Evolutionary conservation across 2,329 filamentous ascomycete genomes (phyloP), one percentile per base, ranked within the genome.

Genomic region (Nothopassalora personata): DNA sequence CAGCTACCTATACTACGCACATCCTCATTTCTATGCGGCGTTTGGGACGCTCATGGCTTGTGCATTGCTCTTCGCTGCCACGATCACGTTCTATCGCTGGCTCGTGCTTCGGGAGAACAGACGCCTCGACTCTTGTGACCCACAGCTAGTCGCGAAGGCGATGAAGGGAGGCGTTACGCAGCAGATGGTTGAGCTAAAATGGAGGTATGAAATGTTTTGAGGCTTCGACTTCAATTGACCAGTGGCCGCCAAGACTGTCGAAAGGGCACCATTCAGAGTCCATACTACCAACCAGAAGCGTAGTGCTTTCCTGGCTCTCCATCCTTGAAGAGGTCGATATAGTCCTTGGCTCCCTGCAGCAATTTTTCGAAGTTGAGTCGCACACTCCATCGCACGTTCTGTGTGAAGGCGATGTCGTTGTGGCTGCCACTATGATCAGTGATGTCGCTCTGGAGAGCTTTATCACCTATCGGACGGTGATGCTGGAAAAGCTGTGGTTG

Each of bases 401-500:
- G 68, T 0, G 74, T 76, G 30, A 33, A 52, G 1, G 50, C 13
- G 15, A 47, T 47, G 23, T 47, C 23, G 23, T 23, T 23, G 23
- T 23, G 23, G 23, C 23, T 3, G 23, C 23, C 23, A 23, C 23
- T 23, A 23, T 23, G 23, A 23, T 23, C 23, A 23, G 23, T 2
- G 23, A 23, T 23, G 23, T 23, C 23, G 23, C 23, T 23, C 23
- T 23, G 23, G 23, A 23, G 45, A 47, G 13, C 45, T 27, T 19
- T 19, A 4, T 18, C 45, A 27, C 34, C 34, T 23, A 23, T 23
- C 23, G 23, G 23, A 1, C 76, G 71, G 60, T 80, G 76, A 13
- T 79, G 76, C 15, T 78, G 73, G 65, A 83, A 79, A 1, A 82
- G 66, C 28, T 72, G 70, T 0, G 79, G 80, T 58, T 75, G 72